These are phyloP conservation scores for Pezicula neosporulosa DNA, from an alignment of 2,329 filamentous ascomycete species.

Conservation along the genomic window DNA sequence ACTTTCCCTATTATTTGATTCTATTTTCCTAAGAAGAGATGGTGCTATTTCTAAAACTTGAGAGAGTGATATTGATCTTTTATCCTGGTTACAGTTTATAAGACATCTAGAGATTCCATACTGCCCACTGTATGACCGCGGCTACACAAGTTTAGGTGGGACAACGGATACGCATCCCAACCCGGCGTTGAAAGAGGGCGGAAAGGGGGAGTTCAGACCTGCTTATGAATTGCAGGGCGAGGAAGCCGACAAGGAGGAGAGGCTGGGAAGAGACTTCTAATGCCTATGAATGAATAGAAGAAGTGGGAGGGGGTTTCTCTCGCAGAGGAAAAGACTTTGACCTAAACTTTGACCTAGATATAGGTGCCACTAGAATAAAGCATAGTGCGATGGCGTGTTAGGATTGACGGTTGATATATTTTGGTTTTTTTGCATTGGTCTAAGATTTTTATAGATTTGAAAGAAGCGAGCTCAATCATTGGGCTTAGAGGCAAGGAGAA, in stretches of 20 bases:
- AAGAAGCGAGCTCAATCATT: too few species aligned
- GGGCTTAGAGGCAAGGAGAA: too few species aligned
- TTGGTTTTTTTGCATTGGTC: too few species aligned
- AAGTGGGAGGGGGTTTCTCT: too few species aligned
- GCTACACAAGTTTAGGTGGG: conserved; percentile 91
- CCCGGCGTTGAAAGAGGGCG: conserved; percentile 56
- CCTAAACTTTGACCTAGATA: too few species aligned
- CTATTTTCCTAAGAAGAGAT: background rate
- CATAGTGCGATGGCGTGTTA: too few species aligned
- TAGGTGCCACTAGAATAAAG: too few species aligned
- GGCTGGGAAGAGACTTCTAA: conserved; percentile 65
- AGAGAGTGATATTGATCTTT: conserved; percentile 8
- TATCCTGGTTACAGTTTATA: conserved; percentile 59
- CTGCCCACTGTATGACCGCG: conserved; percentile 81
- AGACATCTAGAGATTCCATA: conserved; percentile 77
- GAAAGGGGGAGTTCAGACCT: conserved; percentile 54
- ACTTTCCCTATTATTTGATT: background rate
- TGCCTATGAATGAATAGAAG: too few species aligned
- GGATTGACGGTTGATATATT: too few species aligned
- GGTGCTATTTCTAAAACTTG: background rate
- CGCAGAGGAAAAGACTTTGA: too few species aligned
- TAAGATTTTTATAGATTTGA: too few species aligned
- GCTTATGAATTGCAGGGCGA: conserved; percentile 75
- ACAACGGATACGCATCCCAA: conserved; percentile 88
- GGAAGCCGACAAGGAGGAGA: conserved; percentile 63